Percentiles rank a stretch among this genome's conserved stretches.
Conservation (phyloP, 169 alveolate species). For the Babesia ovis region DNA sequence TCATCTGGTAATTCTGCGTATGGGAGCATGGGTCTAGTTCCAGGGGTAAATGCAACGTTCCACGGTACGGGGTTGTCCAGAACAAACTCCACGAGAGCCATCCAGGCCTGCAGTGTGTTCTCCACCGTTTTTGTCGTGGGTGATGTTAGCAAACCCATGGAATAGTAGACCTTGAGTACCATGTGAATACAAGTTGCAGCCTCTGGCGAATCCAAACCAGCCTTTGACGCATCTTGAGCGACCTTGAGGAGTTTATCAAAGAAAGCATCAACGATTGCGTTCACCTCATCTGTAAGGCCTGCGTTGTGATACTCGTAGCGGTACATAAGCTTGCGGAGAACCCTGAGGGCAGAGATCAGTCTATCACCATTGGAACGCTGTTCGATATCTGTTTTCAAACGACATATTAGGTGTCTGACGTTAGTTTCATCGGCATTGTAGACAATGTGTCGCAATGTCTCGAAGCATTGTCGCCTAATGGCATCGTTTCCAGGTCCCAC, state of each 20-base stretch:
- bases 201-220: slow-evolving; percentile 52
- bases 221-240: slow-evolving; percentile 63
- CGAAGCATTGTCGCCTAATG: slow-evolving; percentile 56
- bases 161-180: slow-evolving; percentile 59
- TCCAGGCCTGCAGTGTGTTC: slow-evolving; percentile 59
- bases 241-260: slow-evolving; percentile 49
- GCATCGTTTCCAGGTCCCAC: slow-evolving; percentile 38
- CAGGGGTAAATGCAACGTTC: slow-evolving; percentile 9
- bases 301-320: slow-evolving; percentile 63
- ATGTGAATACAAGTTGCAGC: slow-evolving; percentile 64
- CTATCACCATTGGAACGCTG: slow-evolving; percentile 62
- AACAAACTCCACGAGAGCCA: slow-evolving; percentile 42
- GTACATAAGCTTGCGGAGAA: slow-evolving; percentile 45
- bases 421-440: slow-evolving; percentile 27
- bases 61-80: slow-evolving; percentile 25
- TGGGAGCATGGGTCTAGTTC: slow-evolving; percentile 22
- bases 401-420: slow-evolving; percentile 4
- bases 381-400: slow-evolving; percentile 37
- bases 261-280: slow-evolving; percentile 25
- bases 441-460: slow-evolving; percentile 51
- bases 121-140: slow-evolving; percentile 39
- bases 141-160: slow-evolving; percentile 54
- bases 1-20: slow-evolving; percentile 54
- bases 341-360: slow-evolving; percentile 49
- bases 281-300: slow-evolving; percentile 38